Evolutionary conservation across 2,329 filamentous ascomycete genomes (phyloP), one percentile per base, ranked within the genome.

Genomic region (Hymenotorrendiella dingleyae): DNA sequence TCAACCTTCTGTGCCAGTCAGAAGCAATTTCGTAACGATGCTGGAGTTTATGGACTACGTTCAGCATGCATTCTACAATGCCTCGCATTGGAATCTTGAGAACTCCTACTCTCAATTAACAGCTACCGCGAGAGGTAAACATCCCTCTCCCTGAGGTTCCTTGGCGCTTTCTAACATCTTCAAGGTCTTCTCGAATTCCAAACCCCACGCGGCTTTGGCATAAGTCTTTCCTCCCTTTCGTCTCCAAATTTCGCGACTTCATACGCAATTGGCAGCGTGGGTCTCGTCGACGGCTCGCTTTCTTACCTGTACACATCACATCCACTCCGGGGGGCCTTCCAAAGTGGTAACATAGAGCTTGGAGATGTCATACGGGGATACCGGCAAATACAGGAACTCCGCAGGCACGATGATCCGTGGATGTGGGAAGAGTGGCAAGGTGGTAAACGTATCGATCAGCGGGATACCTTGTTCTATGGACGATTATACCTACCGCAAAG

Each of bases 1-100:
- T n/a, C n/a, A n/a, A n/a, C n/a, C n/a, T n/a, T n/a, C n/a, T n/a
- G n/a, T n/a, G n/a, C n/a, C n/a, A n/a, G n/a, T n/a, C n/a, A n/a
- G n/a, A n/a, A n/a, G n/a, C n/a, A n/a, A n/a, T n/a, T n/a, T 23
- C 5, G 22, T 10, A 36, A 39, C 42, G 19, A 96, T 96, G 90
- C 82, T 93, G 70, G 84, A 90, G 68, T 96, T 95, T 72, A 94
- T 96, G 87, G 89, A 94, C 68, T 91, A 94, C 71, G 84, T 96
- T 70, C 88, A 94, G 68, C 78, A 84, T 68, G 86, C 87, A 59
- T 96, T 95, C 69, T 86, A 88, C 64, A 76, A 85, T 62, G 83
- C 85, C 43, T 90, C 89, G 34, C 78, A 84, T 63, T 96, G 90
- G 90, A 86, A 90, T 62, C 75, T 80, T 59, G 88, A 96, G 71